These are phyloP conservation scores for Xylaria multiplex DNA, from an alignment of 2,329 filamentous ascomycete species.

Conservation along the genomic window DNA sequence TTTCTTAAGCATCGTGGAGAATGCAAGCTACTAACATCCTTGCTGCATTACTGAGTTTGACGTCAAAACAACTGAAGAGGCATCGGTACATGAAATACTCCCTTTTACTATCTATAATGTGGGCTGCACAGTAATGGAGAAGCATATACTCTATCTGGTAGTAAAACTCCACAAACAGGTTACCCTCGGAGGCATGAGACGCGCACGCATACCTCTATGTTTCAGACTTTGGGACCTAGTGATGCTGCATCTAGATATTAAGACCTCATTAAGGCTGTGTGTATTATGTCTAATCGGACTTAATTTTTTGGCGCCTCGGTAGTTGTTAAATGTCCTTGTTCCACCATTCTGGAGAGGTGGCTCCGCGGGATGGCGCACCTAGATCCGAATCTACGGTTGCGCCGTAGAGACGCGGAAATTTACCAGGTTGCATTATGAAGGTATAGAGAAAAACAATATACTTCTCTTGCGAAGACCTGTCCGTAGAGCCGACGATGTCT, in stretches of 20 bases:
- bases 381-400: slow-evolving; percentile 26
- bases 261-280: slow-evolving; percentile 20
- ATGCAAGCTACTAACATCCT: slow-evolving; percentile 32
- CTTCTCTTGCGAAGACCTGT: not conserved
- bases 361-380: slow-evolving; percentile 24
- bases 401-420: slow-evolving; percentile 3
- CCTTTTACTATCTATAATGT: slow-evolving; percentile 7
- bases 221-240: slow-evolving; percentile 23
- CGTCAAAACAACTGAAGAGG: slow-evolving; percentile 31
- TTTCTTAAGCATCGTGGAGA: slow-evolving; percentile 44
- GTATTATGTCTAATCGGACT: slow-evolving; percentile 15
- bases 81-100: slow-evolving; percentile 31
- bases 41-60: slow-evolving; percentile 29
- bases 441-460: not conserved
- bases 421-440: not conserved
- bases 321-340: slow-evolving; percentile 35
- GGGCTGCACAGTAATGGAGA: slow-evolving; percentile 7
- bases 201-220: slow-evolving; percentile 32
- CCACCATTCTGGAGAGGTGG: slow-evolving; percentile 25
- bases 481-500: not conserved
- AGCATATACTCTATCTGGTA: slow-evolving; percentile 20
- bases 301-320: slow-evolving; percentile 27
- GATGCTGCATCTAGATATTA: slow-evolving; percentile 28
- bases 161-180: slow-evolving; percentile 14
- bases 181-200: slow-evolving; percentile 29